phyloP scores from a whole-genome alignment of 768 basidiomycete genomes.

The Boletus coccyginus region DNA sequence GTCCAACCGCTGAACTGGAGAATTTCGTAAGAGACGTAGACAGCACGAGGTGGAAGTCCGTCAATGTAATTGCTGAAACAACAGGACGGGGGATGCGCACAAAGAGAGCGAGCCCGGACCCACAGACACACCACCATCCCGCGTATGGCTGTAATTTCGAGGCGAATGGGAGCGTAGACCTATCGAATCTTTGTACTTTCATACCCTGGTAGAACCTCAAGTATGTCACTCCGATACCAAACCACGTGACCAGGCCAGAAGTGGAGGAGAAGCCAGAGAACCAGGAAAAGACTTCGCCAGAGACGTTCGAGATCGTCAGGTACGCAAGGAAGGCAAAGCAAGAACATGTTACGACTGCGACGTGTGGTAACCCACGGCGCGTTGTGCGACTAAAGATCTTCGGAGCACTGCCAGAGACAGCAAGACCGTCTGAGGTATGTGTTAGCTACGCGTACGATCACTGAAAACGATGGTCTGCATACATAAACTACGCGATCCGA shows the following conservation, averaged over 20 bases:
- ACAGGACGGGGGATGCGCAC: constrained; percentile 24
- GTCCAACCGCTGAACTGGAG: constrained; percentile 38
- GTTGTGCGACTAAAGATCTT: constrained; percentile 45
- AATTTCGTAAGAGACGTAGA: no score
- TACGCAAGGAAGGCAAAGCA: constrained; percentile 37
- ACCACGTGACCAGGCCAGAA: constrained; percentile 42
- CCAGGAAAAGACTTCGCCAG: constrained; percentile 43
- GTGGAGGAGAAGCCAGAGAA: constrained; percentile 35
- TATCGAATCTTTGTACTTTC: constrained; percentile 47
- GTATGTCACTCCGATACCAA: constrained; percentile 44
- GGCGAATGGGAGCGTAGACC: constrained; percentile 44
- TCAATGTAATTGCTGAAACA: background rate
- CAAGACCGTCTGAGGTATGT: constrained; percentile 46
- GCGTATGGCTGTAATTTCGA: no score
- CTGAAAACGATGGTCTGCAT: no score
- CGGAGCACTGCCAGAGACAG: constrained; percentile 52
- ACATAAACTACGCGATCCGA: no score
- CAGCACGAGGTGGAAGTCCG: background rate
- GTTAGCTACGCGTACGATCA: background rate
- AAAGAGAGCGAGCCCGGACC: constrained; percentile 28
- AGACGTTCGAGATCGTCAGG: constrained; percentile 37
- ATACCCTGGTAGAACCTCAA: constrained; percentile 45
- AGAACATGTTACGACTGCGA: constrained; percentile 30
- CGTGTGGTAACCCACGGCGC: constrained; percentile 42
- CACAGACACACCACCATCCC: constrained; percentile 14